Percentiles rank a stretch among this genome's conserved stretches.
Conservation (phyloP, 192 early-diverging fungal genomes). For the Rhizoclosmatium globosum region DNA sequence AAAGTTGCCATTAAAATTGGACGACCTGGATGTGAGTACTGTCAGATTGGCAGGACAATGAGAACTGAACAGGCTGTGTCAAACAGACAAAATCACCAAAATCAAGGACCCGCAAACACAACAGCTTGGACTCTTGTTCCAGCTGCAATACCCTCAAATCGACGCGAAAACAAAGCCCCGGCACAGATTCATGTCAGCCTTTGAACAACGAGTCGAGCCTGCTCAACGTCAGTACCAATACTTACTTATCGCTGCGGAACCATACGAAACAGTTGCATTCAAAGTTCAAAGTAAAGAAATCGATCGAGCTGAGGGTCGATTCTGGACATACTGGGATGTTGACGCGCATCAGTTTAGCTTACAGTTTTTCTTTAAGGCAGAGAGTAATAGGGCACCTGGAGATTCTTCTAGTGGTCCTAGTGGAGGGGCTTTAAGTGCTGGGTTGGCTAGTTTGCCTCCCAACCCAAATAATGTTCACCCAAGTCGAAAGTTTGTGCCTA, state of each 20-base stretch:
- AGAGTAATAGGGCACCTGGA: constrained; percentile 25
- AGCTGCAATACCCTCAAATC: constrained; percentile 95
- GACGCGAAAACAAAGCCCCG: constrained; percentile 80
- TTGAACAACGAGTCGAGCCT: constrained; percentile 90
- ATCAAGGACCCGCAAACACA: constrained; percentile 85
- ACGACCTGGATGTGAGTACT: constrained; percentile 79
- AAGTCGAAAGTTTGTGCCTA: constrained; percentile 12
- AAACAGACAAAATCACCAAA: constrained; percentile 79
- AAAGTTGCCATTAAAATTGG: constrained; percentile 93
- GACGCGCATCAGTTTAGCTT: constrained; percentile 87
- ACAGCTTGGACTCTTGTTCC: constrained; percentile 91
- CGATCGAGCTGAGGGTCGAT: constrained; percentile 84
- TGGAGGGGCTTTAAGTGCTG: background rate
- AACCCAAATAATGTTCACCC: background rate
- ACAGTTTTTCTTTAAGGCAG: constrained; percentile 90
- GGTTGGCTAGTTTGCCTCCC: background rate
- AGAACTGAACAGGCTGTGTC: background rate
- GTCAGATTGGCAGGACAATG: constrained; percentile 2
- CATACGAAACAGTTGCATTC: constrained; percentile 94
- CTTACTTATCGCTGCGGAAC: constrained; percentile 93
- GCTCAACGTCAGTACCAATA: constrained; percentile 93
- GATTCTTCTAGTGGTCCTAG: background rate
- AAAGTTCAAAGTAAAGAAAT: constrained; percentile 93
- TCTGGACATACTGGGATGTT: constrained; percentile 95
- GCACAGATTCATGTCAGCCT: constrained; percentile 97